Evolutionary conservation across 2,329 filamentous ascomycete species (phyloP).

Genomic region (Sphaceloma murrayae): DNA sequence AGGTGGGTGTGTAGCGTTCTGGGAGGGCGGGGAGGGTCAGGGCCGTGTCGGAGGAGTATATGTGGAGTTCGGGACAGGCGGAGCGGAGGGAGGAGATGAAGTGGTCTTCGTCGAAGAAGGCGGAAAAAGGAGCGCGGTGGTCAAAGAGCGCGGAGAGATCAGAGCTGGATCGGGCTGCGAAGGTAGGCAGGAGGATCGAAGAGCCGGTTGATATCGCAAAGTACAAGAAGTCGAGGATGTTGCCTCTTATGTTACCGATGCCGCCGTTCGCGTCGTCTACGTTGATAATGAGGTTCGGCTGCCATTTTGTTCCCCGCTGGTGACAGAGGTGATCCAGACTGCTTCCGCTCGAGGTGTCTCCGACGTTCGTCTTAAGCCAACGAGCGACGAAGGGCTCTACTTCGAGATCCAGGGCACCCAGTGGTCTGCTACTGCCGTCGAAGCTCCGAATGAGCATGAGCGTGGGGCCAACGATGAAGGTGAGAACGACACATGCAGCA

Average conservation of each 20-base stretch:
- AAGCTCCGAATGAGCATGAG: no score
- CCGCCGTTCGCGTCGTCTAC: conserved; percentile 38
- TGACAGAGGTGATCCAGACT: conserved; percentile 26
- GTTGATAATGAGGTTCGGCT: conserved; percentile 34
- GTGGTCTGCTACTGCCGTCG: no score
- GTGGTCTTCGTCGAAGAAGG: conserved; percentile 26
- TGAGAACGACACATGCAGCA: background rate
- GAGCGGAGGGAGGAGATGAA: conserved; percentile 22
- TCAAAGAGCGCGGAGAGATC: conserved; percentile 23
- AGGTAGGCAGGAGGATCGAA: conserved; percentile 24
- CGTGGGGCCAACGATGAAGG: background rate
- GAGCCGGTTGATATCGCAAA: conserved; percentile 42
- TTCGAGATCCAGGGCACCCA: background rate
- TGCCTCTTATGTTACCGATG: conserved; percentile 38
- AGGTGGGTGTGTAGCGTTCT: conserved; percentile 21
- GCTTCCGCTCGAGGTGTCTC: conserved; percentile 22
- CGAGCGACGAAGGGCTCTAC: conserved; percentile 22
- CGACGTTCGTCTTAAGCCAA: conserved; percentile 23
- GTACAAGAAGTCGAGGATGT: conserved; percentile 38
- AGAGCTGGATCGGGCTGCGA: conserved; percentile 19
- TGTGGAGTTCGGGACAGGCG: conserved; percentile 24
- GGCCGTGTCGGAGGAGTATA: conserved; percentile 21
- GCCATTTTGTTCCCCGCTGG: conserved; percentile 32
- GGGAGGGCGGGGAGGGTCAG: conserved; percentile 18
- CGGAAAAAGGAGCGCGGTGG: conserved; percentile 21